A percentile compares a stretch with the other conserved stretches of the same genome.
These are phyloP conservation scores for Lophiotrema nucula DNA, from an alignment of 495 filamentous ascomycete genomes.

Conservation along the genomic window DNA sequence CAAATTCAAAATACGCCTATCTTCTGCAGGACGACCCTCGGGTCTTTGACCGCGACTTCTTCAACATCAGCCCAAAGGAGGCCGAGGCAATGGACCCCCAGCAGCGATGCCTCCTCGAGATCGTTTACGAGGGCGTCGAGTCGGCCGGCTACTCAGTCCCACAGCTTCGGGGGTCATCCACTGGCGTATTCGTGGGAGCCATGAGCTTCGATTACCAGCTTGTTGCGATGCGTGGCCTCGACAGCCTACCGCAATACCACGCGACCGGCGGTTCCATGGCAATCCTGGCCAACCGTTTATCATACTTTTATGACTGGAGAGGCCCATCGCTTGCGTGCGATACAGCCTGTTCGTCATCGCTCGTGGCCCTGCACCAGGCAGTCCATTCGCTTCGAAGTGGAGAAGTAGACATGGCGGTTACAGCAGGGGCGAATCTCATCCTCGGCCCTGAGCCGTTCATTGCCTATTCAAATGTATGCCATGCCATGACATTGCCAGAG, in stretches of 20 bases:
- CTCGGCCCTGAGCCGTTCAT: too few species aligned
- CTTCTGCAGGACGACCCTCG: conserved; percentile 10
- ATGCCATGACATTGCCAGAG: background rate
- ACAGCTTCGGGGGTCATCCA: background rate
- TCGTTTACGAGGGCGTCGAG: conserved; percentile 7
- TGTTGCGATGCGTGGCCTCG: background rate
- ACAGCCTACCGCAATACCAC: background rate
- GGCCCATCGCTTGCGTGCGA: conserved; percentile 11
- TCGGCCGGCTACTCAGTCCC: conserved; percentile 2
- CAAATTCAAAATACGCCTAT: conserved; percentile 1
- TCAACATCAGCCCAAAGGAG: conserved; percentile 5
- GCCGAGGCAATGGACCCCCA: conserved; percentile 12
- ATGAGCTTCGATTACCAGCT: conserved; percentile 9
- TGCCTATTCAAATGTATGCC: too few species aligned
- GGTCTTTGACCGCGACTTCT: conserved; percentile 11
- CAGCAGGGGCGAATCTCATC: background rate
- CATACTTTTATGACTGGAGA: conserved; percentile 10
- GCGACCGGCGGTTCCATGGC: background rate
- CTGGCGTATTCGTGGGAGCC: conserved; percentile 1
- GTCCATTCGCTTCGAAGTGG: background rate
- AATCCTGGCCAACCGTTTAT: conserved; percentile 16
- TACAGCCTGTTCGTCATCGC: conserved; percentile 15
- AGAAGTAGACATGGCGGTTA: background rate
- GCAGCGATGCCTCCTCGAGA: conserved; percentile 20
- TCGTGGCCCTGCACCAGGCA: background rate